A percentile compares a stretch with the other conserved stretches of the same genome.
Conservation (phyloP, 1,284 basidiomycete genomes). For the Sanguinoderma infundibulare region DNA sequence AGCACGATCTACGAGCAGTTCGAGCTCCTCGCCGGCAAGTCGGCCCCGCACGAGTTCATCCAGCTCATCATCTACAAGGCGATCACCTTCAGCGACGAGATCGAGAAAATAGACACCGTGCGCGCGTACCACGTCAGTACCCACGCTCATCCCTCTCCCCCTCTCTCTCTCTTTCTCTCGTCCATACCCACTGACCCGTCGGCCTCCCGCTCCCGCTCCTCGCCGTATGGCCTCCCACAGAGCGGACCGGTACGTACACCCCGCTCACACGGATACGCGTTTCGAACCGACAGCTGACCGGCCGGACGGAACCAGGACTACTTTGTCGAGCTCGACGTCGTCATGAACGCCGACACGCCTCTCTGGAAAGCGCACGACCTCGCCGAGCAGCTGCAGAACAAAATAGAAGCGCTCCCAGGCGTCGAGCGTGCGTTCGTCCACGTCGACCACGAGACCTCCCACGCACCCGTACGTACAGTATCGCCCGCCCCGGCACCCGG, state of each 20-base stretch:
- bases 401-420: constrained; percentile 89
- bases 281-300: background rate
- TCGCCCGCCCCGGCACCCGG: background rate
- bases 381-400: constrained; percentile 91
- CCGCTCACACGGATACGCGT: background rate
- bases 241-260: constrained; percentile 53
- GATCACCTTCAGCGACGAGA: constrained; percentile 85
- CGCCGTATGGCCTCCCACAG: constrained; percentile 38
- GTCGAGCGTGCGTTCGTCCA: constrained; percentile 94
- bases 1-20: constrained; percentile 83
- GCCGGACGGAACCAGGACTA: constrained; percentile 52
- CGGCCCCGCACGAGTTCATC: constrained; percentile 89
- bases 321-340: constrained; percentile 94
- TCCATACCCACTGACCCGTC: constrained; percentile 2
- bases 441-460: constrained; percentile 92
- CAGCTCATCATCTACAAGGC: constrained; percentile 94
- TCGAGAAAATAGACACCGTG: constrained; percentile 87
- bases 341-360: constrained; percentile 89
- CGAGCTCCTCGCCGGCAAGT: constrained; percentile 88
- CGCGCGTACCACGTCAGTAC: constrained; percentile 81
- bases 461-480: constrained; percentile 64
- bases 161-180: background rate
- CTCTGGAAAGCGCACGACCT: constrained; percentile 95
- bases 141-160: background rate
- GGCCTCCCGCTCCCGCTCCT: background rate